phyloP scores from a whole-genome alignment of 257 asterid genomes.

The Linaria vulgaris region DNA sequence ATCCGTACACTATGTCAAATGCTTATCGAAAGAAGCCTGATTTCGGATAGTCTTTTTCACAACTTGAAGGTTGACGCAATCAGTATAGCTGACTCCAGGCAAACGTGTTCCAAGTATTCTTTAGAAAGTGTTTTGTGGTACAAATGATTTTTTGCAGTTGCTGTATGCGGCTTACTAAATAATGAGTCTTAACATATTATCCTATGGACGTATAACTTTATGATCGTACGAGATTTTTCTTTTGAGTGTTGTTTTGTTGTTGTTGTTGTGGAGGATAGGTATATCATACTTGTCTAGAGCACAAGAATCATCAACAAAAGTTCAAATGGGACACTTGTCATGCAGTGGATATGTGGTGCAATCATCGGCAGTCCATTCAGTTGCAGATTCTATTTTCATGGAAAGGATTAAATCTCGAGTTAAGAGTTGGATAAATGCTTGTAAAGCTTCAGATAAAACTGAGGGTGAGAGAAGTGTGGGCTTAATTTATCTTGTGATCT shows the following conservation, averaged over 20 bases:
- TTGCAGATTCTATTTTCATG: conserved; percentile 77
- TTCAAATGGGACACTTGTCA: conserved; percentile 43
- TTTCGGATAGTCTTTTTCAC: neutral
- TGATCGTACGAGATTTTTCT: conserved; percentile 21
- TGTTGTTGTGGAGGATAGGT: conserved; percentile 47
- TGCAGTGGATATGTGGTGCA: conserved; percentile 26
- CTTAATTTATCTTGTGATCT: conserved; percentile 7
- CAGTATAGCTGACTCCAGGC: neutral
- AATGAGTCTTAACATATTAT: neutral
- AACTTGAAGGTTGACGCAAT: neutral
- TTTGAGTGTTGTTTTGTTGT: conserved; percentile 6
- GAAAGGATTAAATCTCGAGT: conserved; percentile 77
- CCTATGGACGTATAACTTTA: neutral
- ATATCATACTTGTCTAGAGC: conserved; percentile 88
- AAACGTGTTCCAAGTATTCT: neutral
- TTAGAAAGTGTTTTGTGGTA: neutral
- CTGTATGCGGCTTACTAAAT: too few relatives aligned
- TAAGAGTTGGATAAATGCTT: conserved; percentile 61
- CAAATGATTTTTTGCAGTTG: neutral
- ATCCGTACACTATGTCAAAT: neutral
- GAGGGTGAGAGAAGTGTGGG: conserved; percentile 56
- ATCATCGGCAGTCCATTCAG: conserved; percentile 50
- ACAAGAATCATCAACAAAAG: conserved; percentile 66
- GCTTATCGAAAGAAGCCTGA: neutral
- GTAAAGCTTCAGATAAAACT: conserved; percentile 43